Percentiles rank a stretch among this genome's conserved stretches.
Conservation (phyloP, 2,329 filamentous ascomycete species). For the Arachnopeziza araneosa region DNA sequence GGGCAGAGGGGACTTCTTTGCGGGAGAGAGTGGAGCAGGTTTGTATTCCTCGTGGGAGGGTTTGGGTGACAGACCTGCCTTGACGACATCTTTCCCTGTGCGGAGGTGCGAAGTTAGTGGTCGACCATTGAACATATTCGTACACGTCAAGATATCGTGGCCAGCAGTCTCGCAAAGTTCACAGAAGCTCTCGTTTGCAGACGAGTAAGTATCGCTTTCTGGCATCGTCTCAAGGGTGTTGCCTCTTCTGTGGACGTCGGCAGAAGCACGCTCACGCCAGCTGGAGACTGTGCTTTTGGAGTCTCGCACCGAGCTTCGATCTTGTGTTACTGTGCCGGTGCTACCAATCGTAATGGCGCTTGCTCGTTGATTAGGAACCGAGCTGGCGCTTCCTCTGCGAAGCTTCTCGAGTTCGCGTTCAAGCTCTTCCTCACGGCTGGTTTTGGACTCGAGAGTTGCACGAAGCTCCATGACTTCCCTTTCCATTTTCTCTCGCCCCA, state of each 20-base stretch:
- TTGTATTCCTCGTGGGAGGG: constrained; percentile 39
- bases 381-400: constrained; percentile 40
- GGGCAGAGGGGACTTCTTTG: constrained; percentile 36
- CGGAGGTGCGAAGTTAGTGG: constrained; percentile 15
- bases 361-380: constrained; percentile 39
- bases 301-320: constrained; percentile 57
- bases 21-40: constrained; percentile 51
- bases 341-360: constrained; percentile 47
- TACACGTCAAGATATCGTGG: constrained; percentile 91
- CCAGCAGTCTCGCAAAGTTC: constrained; percentile 91
- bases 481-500: constrained; percentile 65
- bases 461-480: constrained; percentile 76
- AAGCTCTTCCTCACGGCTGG: constrained; percentile 72
- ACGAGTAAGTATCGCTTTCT: constrained; percentile 65
- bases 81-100: constrained; percentile 34
- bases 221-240: constrained; percentile 62
- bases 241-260: constrained; percentile 42
- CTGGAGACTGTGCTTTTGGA: constrained; percentile 61
- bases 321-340: constrained; percentile 33
- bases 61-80: constrained; percentile 36
- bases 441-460: constrained; percentile 66
- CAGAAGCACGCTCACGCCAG: constrained; percentile 43
- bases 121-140: constrained; percentile 64
- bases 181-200: constrained; percentile 64
- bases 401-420: constrained; percentile 72